Evolutionary conservation across 495 filamentous ascomycete genomes (phyloP).

Genomic region (Tuber magnatum): DNA sequence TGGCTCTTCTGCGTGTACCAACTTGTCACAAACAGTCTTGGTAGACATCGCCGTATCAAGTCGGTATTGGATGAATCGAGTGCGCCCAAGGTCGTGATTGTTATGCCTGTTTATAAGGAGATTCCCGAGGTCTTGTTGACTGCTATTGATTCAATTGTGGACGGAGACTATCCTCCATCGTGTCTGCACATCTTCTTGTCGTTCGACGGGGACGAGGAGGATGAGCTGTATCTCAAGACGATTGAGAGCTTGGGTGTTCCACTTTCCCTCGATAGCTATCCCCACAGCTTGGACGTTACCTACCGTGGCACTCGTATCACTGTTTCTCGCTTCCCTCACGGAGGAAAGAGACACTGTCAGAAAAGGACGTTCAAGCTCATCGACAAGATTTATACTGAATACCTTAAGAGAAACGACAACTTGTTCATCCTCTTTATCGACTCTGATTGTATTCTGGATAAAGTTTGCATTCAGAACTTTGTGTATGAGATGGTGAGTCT

Average conservation of each 20-base stretch:
- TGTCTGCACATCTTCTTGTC: constrained; percentile 96
- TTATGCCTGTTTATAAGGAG: constrained; percentile 98
- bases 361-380: constrained; percentile 92
- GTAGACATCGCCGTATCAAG: constrained; percentile 73
- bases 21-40: constrained; percentile 75
- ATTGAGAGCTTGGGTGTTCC: constrained; percentile 84
- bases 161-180: constrained; percentile 86
- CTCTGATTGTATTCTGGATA: constrained; percentile 93
- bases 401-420: constrained; percentile 81
- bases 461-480: constrained; percentile 91
- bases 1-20: constrained; percentile 93
- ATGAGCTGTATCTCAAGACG: constrained; percentile 82
- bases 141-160: constrained; percentile 85
- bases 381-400: constrained; percentile 85
- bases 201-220: constrained; percentile 83
- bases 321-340: constrained; percentile 86
- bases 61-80: constrained; percentile 72
- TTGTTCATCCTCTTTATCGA: constrained; percentile 97
- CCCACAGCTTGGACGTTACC: constrained; percentile 80
- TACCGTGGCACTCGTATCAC: constrained; percentile 81
- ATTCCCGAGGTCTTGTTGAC: constrained; percentile 76
- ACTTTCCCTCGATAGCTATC: constrained; percentile 66
- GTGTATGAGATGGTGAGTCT: constrained; percentile 79
- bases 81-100: constrained; percentile 90
- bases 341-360: constrained; percentile 89